These are phyloP conservation scores for Colletotrichum destructivum DNA, from an alignment of 2,329 filamentous ascomycete genomes.

Conservation along the genomic window DNA sequence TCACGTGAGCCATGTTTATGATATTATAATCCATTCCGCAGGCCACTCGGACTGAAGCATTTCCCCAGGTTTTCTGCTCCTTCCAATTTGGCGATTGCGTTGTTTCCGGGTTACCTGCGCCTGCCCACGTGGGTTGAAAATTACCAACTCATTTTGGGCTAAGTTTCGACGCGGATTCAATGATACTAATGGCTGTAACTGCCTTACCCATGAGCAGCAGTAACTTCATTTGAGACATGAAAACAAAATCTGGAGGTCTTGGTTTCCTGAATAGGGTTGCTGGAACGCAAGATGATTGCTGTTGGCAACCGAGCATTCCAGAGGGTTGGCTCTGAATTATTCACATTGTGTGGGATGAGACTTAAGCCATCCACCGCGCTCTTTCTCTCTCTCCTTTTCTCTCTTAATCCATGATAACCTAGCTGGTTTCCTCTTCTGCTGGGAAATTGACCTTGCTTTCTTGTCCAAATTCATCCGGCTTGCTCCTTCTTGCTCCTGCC, in stretches of 20 bases:
- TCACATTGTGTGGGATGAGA: background rate
- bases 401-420: too few relatives aligned
- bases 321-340: background rate
- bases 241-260: constrained; percentile 8
- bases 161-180: too few relatives aligned
- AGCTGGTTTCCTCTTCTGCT: too few relatives aligned
- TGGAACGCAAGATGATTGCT: constrained; percentile 38
- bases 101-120: too few relatives aligned
- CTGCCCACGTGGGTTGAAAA: constrained; percentile 15
- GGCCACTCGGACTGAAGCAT: background rate
- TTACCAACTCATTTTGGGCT: background rate
- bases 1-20: too few relatives aligned
- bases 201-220: background rate
- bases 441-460: constrained; percentile 1
- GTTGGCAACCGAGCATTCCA: constrained; percentile 32
- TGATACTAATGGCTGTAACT: too few relatives aligned
- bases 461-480: background rate
- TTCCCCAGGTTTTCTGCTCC: background rate
- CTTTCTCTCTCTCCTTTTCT: too few relatives aligned
- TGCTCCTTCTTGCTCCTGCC: background rate
- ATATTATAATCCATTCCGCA: too few relatives aligned
- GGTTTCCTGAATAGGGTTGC: background rate
- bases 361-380: too few relatives aligned
- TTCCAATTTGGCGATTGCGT: background rate
- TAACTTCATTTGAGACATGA: constrained; percentile 15